Base-by-base conservation (phyloP, 192 early-diverging fungal genomes). In the Piromyces sp. region DNA sequence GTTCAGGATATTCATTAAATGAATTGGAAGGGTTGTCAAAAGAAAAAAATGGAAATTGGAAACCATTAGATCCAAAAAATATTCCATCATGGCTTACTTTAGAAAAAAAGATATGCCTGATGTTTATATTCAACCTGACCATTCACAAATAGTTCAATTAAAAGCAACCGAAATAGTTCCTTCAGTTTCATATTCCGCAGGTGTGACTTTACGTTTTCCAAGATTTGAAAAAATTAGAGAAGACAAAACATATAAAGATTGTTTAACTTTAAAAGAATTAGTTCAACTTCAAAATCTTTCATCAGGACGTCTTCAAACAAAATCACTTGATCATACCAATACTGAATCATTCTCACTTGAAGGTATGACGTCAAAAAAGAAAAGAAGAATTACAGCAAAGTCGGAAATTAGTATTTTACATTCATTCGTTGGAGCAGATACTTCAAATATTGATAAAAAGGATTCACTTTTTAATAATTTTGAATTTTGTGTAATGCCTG, bases 121-220 rank as follows among this genome's bases (percentile, higher is more conserved):
- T 83, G 89, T 92, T 83, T 88, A 94, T 31, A 86, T 94, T 33
- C 86, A 84, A 19, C 92, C 92, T 30, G 86, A 86, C 31, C 86
- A 90, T 84, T 88, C 89, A 0, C 88, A 91, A 30, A 90, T 95
- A 19, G 88, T 94, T 13, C 88, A 93, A 79, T 84, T 95, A 42
- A 91, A 91, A 81, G 92, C 88, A 26, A 83, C 93, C 0, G 89
- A 94, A 85, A 91, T 95, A 30, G 86, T 88, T 13, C 79, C 85
- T 83, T 83, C 87, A 84, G 87, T 87, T 79, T 84, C 84, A 1
- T 94, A 91, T 82, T 89, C 86, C 0, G 79, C 87, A n/a, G 87
- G 88, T 17, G 92, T 86, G 40, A 94, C 94, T 13, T 84, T 95
- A 30, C 92, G 94, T 26, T 95, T 95, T 82, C 94, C 94, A 5